Base-by-base conservation (phyloP, 202 grass and related monocot species). In the Eragrostis tef region DNA sequence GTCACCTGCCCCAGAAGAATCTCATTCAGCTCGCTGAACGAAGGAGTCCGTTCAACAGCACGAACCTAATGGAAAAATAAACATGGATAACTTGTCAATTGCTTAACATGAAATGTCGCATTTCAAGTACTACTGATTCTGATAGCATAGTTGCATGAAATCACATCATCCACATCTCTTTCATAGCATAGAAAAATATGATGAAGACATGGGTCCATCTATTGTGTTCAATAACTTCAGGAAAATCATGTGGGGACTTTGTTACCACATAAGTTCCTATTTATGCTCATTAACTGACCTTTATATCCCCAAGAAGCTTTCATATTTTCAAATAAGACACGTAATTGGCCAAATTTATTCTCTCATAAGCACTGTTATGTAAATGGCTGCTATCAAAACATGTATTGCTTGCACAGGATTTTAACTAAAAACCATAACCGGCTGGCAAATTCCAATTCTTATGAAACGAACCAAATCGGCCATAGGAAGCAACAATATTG, bases 41-140 rank as follows among this genome's bases (percentile, higher is more conserved):
- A 99, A 83, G 97, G 97, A 81, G 97, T 96, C 81, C 97, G 90
- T 78, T 99, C 97, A 52, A 99, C 89, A 34, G 97, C 97, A 89
- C 85, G 86, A 83, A 99, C 93, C 97, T 99, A 87, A 75, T 81
- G 74, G 22, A 59, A 83, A 85, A 43, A 82, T 58, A 67, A 67
- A 64, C 8, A 87, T 48, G 31, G 4, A 15, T 82, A 79, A 87
- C 79, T 39, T 62, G 11, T 77, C 31, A 15, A 52, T 73, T 12
- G n/a, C 12, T 50, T 41, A 61, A 54, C 36, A 39, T 54, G 15
- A 6, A 69, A 54, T 15, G 64, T 47, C 9, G 16, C 3, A 64
- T 47, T 56, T 66, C 17, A 69, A 56, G 29, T 54, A 46, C 31
- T 53, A 36, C 31, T 79, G 69, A 9, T 79, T 47, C 26, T 60